A percentile compares a stretch with the other conserved stretches of the same genome.
Conservation (phyloP, 2,329 filamentous ascomycete species). For the Pochonia chlamydosporia region DNA sequence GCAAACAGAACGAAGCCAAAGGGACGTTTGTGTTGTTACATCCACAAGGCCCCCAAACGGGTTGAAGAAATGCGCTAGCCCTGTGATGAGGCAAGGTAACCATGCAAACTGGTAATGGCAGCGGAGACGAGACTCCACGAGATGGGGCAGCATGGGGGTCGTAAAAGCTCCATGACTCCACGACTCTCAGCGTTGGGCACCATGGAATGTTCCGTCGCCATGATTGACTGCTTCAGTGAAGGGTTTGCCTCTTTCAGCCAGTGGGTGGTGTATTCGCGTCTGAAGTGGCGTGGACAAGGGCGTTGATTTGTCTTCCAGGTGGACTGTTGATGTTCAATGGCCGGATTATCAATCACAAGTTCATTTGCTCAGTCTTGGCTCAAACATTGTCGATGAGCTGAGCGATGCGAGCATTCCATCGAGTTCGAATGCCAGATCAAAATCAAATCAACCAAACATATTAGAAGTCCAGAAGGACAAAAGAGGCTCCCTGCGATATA, state of each 20-base stretch:
- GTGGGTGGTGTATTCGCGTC: neutral
- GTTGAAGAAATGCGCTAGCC: neutral
- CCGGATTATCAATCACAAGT: too few species aligned
- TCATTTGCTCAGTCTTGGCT: too few species aligned
- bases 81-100: constrained; percentile 3
- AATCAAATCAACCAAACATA: too few species aligned
- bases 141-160: constrained; percentile 3
- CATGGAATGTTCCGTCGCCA: constrained; percentile 2
- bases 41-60: constrained; percentile 1
- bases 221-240: neutral
- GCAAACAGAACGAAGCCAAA: neutral
- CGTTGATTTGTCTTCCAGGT: too few species aligned
- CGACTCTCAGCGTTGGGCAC: neutral
- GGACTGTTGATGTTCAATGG: too few species aligned
- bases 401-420: too few species aligned
- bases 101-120: neutral
- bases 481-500: neutral
- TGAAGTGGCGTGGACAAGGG: neutral
- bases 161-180: neutral
- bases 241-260: neutral
- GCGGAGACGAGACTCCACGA: constrained; percentile 3
- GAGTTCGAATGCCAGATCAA: too few species aligned
- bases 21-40: constrained; percentile 3
- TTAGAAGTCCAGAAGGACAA: neutral
- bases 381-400: too few species aligned